Evolutionary conservation across 2,329 filamentous ascomycete genomes (phyloP), one percentile per base, ranked within the genome.

Genomic region (Eutypella sp.): DNA sequence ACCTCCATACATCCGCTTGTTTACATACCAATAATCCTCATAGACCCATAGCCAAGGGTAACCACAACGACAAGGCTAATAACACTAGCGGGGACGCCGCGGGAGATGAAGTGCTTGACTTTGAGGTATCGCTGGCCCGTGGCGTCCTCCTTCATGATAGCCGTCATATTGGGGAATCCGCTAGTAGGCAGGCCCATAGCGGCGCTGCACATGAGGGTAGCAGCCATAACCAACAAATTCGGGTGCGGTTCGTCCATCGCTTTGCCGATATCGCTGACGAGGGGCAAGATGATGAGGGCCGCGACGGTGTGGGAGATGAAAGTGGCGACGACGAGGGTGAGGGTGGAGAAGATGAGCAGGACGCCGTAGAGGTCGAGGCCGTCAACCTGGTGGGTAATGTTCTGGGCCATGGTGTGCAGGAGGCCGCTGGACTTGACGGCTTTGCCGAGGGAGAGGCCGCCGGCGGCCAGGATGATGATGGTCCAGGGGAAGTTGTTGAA

Each of bases 401-500:
- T 69, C 5, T 76, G 73, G 2, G 93, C 93, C 41, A 99, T 86
- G 0, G 90, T 95, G 63, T 95, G 87, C 25, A 99, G 74, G 10
- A 99, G 76, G 2, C 93, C 93, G 0, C 92, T 97, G 0, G 89
- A 93, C 52, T 90, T 92, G 47, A 99, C 93, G 0, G 92, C 88
- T 66, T 95, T 96, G 46, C 93, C 93, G 0, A 99, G 81, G 1
- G 90, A 90, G 27, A 99, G 72, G 7, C 93, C 93, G 40, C 93
- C 93, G 0, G 93, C 92, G 0, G 93, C 93, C 18, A 99, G 84
- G 60, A 99, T 97, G 68, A 99, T 96, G 67, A 99, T 99, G 18
- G 95, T 99, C 93, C 93, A 99, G 33, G 96, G 85, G 67, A 99
- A 99, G 67, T 99, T 99, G 74, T 99, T 99, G 65, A 99, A 99